phyloP scores from a whole-genome alignment of 108 stramenopile species.

The Bacterosira constricta region DNA sequence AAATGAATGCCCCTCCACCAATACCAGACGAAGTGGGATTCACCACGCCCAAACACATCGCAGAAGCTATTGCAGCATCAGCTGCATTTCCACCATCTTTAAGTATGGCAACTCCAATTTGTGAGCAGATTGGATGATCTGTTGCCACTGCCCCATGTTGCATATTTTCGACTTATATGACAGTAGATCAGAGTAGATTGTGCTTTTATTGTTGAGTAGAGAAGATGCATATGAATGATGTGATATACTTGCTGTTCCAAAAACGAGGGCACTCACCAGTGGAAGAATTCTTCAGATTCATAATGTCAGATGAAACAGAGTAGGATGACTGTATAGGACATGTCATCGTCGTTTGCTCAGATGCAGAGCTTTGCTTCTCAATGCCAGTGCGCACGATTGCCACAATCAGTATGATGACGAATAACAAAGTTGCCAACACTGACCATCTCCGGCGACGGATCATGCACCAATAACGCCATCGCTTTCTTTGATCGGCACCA shows the following conservation, averaged over 20 bases:
- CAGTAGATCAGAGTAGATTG: not conserved
- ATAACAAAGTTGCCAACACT: not conserved
- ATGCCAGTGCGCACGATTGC: too few relatives aligned
- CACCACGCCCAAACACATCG: conserved; percentile 79
- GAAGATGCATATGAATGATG: not conserved
- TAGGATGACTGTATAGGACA: conserved; percentile 16
- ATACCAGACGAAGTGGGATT: conserved; percentile 81
- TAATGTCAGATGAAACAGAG: conserved; percentile 6
- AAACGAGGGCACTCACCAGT: not conserved
- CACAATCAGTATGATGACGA: not conserved
- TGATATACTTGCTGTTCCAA: not conserved
- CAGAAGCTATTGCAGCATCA: conserved; percentile 79
- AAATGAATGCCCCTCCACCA: conserved; percentile 83
- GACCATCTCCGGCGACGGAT: not conserved
- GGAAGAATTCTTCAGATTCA: conserved; percentile 12
- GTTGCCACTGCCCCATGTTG: conserved; percentile 66
- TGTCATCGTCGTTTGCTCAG: not conserved
- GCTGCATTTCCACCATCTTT: conserved; percentile 71
- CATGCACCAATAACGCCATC: not conserved
- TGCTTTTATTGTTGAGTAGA: not conserved
- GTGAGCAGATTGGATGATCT: conserved; percentile 63
- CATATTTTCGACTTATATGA: conserved; percentile 22
- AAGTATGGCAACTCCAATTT: conserved; percentile 56
- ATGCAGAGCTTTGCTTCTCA: not conserved
- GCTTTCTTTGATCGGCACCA: not conserved